Evolutionary conservation across 371 early-diverging fungal genomes (phyloP).

Genomic region (Mucor saturninus): DNA sequence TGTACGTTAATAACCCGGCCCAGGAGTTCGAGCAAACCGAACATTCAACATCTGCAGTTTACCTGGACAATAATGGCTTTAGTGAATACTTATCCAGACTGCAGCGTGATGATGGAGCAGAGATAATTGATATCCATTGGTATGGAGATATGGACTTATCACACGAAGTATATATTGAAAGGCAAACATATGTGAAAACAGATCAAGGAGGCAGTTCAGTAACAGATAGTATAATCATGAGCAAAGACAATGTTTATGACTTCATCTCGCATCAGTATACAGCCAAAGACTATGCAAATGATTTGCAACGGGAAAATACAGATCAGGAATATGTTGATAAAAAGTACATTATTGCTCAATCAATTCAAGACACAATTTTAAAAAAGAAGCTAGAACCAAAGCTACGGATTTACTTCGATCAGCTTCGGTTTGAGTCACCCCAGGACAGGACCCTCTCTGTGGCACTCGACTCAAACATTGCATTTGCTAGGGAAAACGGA

Average conservation of each 20-base stretch:
- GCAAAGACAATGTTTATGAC: slow-evolving; percentile 86
- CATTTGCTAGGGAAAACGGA: slow-evolving; percentile 94
- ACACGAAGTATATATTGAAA: slow-evolving; percentile 89
- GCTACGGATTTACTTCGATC: slow-evolving; percentile 94
- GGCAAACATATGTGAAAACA: slow-evolving; percentile 70
- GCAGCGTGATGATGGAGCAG: slow-evolving; percentile 92
- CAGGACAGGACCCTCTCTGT: slow-evolving; percentile 95
- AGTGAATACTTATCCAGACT: slow-evolving; percentile 90
- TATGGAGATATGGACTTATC: slow-evolving; percentile 66
- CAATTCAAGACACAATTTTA: slow-evolving; percentile 79
- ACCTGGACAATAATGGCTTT: slow-evolving; percentile 93
- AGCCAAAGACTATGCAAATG: slow-evolving; percentile 72
- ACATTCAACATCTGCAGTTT: slow-evolving; percentile 81
- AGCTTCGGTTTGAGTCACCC: slow-evolving; percentile 98
- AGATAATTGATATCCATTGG: slow-evolving; percentile 88
- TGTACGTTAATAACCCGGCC: slow-evolving; percentile 51
- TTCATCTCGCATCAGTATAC: slow-evolving; percentile 79
- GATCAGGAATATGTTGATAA: slow-evolving; percentile 79
- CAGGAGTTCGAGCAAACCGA: slow-evolving; percentile 63
- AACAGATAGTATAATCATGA: slow-evolving; percentile 47
- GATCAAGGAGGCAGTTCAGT: background rate
- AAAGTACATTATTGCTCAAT: slow-evolving; percentile 72
- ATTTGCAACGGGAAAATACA: slow-evolving; percentile 69
- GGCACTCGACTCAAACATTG: slow-evolving; percentile 93
- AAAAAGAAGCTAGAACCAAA: slow-evolving; percentile 86